phyloP scores from a whole-genome alignment of 2,329 filamentous ascomycete genomes.

The Nemania sp. region DNA sequence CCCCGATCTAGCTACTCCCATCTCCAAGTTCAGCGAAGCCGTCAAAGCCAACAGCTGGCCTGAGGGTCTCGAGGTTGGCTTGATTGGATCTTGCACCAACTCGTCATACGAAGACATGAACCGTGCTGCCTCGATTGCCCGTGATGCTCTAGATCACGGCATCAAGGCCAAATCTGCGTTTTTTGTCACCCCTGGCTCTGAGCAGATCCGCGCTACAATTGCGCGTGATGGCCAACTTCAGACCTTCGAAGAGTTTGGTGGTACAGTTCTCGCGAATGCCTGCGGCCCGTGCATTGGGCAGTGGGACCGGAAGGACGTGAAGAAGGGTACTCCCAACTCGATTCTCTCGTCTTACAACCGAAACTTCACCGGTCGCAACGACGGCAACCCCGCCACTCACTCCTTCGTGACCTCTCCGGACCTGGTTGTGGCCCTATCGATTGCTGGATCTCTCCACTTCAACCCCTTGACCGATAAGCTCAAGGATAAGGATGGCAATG shows the following conservation, averaged over 20 bases:
- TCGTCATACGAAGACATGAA: slow-evolving; percentile 86
- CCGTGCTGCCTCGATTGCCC: slow-evolving; percentile 86
- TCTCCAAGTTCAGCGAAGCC: slow-evolving; percentile 95
- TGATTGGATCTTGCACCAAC: slow-evolving; percentile 99
- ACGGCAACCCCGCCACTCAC: slow-evolving; percentile 92
- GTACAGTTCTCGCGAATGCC: slow-evolving; percentile 91
- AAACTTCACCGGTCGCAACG: slow-evolving; percentile 98
- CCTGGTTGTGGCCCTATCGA: slow-evolving; percentile 81
- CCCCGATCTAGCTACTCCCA: slow-evolving; percentile 93
- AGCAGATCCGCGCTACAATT: slow-evolving; percentile 95
- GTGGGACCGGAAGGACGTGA: slow-evolving; percentile 91
- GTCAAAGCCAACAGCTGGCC: slow-evolving; percentile 96
- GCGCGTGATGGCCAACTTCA: slow-evolving; percentile 86
- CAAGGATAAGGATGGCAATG: slow-evolving; percentile 94
- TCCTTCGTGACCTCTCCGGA: slow-evolving; percentile 92
- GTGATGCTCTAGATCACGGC: slow-evolving; percentile 87
- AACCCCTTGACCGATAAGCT: slow-evolving; percentile 92
- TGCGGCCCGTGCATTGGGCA: slow-evolving; percentile 93
- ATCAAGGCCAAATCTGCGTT: slow-evolving; percentile 92
- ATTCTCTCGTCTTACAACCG: slow-evolving; percentile 99
- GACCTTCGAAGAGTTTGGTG: slow-evolving; percentile 96
- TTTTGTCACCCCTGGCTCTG: slow-evolving; percentile 93
- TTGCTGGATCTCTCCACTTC: slow-evolving; percentile 86
- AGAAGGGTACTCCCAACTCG: slow-evolving; percentile 94
- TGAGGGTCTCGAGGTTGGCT: slow-evolving; percentile 90